Evolutionary conservation across 2,329 filamentous ascomycete species (phyloP), one percentile per base, ranked within the genome.

Genomic region (Leptographium wingfieldii): DNA sequence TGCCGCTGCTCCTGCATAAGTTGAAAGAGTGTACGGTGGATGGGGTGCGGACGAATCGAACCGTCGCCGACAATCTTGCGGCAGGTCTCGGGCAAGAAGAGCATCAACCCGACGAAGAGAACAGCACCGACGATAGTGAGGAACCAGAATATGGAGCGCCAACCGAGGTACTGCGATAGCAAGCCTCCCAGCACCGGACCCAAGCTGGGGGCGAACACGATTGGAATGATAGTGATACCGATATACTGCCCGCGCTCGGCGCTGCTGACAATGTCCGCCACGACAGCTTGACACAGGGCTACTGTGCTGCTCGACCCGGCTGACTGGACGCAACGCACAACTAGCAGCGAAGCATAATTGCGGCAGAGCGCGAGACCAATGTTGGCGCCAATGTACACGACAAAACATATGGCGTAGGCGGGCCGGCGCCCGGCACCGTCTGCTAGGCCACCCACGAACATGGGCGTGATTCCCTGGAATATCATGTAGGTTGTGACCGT

Each of bases 71-170:
- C 81, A 25, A 79, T 69, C 22, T 68, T 68, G 22, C 74, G 69
- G 61, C 76, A 76, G 0, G 79, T 82, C 61, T 82, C 78, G 0
- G 83, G 84, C 27, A 85, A 72, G 49, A 84, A 76, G 0, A 78
- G 33, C 1, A 75, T 51, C 7, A 81, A 66, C 0, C 78, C 63
- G 0, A 77, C 57, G 3, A 80, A 65, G 29, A 77, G 71, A 0
- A 75, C 71, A 0, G 68, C 69, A 0, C 69, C 65, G 0, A 73
- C 64, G 10, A 85, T 83, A 12, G 76, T 71, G 14, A 86, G 69
- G 59, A 84, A 83, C 81, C 82, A 85, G 65, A 86, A 86, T 33
- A 85, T 80, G 38, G 75, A 73, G 38, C 77, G 72, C 83, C 83
- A 86, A 0, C 80, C 80, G 0, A 83, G 71, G 56, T 76, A 80